phyloP scores from a whole-genome alignment of 2,329 filamentous ascomycete species.

The Chaetomium globosum region DNA sequence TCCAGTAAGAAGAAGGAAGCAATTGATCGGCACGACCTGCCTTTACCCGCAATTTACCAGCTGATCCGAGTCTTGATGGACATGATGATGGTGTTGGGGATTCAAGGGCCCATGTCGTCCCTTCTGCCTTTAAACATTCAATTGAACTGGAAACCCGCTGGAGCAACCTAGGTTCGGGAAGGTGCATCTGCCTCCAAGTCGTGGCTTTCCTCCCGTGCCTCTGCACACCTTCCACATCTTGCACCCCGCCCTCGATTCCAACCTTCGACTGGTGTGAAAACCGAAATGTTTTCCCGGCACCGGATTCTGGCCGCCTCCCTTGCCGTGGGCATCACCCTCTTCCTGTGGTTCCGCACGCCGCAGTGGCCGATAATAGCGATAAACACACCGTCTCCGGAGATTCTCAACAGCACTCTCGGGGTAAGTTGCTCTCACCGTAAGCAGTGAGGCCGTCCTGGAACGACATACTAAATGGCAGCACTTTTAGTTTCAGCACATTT shows the following conservation, averaged over 20 bases:
- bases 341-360: slow-evolving; percentile 11
- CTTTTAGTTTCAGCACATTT: slow-evolving; percentile 54
- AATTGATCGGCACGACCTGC: not conserved
- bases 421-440: not conserved
- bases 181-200: not conserved
- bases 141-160: not conserved
- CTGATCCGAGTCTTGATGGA: not conserved
- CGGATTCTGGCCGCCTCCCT: slow-evolving; percentile 8
- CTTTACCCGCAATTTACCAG: slow-evolving; percentile 2
- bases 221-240: not conserved
- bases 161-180: not conserved
- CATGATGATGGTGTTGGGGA: not conserved
- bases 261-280: not conserved
- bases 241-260: not conserved
- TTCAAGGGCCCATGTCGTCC: not conserved
- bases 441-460: too few species aligned
- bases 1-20: not conserved
- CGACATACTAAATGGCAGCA: not conserved
- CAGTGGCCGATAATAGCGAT: not conserved
- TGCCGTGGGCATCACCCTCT: not conserved
- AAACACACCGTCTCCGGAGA: not conserved
- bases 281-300: slow-evolving; percentile 10
- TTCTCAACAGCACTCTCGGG: slow-evolving; percentile 18
- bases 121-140: not conserved
- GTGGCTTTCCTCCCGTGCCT: not conserved